These are phyloP conservation scores for Arthroderma sp. DNA, from an alignment of 2,329 filamentous ascomycete species.

Conservation along the genomic window DNA sequence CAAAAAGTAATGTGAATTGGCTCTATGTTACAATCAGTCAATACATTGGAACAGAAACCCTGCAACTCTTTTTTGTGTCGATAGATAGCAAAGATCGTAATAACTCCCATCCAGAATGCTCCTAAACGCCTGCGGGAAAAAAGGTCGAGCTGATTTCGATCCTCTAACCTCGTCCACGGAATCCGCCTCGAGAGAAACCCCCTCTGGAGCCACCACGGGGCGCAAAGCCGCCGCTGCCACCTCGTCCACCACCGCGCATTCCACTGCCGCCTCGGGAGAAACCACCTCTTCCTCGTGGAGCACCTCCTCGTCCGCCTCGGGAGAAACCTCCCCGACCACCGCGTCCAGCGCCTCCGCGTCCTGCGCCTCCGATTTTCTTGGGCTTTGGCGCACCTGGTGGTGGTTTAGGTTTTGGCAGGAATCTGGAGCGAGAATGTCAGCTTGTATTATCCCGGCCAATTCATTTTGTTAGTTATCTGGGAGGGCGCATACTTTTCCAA, in stretches of 20 bases:
- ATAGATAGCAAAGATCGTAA: constrained; percentile 2
- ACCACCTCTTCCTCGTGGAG: constrained; percentile 43
- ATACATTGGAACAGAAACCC: neutral
- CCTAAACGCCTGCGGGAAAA: constrained; percentile 16
- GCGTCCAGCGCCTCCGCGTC: constrained; percentile 34
- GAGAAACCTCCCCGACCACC: constrained; percentile 31
- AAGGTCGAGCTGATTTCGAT: neutral
- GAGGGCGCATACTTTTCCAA: constrained; percentile 55
- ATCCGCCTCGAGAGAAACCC: constrained; percentile 25
- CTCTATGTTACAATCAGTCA: constrained; percentile 3
- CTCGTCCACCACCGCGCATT: constrained; percentile 28
- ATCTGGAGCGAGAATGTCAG: constrained; percentile 36
- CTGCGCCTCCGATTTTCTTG: constrained; percentile 55
- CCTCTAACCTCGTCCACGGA: constrained; percentile 19
- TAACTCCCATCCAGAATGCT: constrained; percentile 11
- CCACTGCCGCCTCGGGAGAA: constrained; percentile 36
- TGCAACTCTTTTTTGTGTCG: neutral
- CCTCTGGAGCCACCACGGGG: constrained; percentile 23
- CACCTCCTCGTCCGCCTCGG: constrained; percentile 26
- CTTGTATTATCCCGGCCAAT: neutral
- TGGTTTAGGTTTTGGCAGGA: constrained; percentile 86
- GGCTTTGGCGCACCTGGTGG: constrained; percentile 54
- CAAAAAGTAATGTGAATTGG: neutral
- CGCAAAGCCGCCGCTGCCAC: constrained; percentile 30
- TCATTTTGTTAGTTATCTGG: constrained; percentile 3